Conservation (phyloP, 306 rosid genomes). For the Fragaria iinumae region DNA sequence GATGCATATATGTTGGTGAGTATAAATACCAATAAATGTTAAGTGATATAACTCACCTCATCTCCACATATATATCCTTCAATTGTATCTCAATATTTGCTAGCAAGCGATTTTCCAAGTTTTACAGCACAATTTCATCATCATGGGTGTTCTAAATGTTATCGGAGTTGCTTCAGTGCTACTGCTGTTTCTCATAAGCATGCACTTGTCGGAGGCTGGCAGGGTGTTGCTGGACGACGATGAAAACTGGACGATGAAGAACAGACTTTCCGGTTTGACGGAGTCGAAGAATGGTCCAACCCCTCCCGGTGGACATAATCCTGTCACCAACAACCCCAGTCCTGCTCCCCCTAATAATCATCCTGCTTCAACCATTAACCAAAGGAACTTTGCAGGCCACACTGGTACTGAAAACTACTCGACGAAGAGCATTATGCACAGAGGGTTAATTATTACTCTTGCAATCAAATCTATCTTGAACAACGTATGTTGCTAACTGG, state of each 20-base stretch:
- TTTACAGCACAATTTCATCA: neutral
- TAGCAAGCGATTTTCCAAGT: neutral
- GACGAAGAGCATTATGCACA: neutral
- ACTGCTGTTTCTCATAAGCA: neutral
- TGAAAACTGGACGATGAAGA: neutral
- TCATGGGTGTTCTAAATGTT: neutral
- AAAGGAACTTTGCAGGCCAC: constrained; percentile 10
- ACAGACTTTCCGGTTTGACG: neutral
- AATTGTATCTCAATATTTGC: neutral
- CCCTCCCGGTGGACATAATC: neutral
- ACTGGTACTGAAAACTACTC: neutral
- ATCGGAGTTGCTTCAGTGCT: neutral
- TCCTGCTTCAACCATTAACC: neutral
- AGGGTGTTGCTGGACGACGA: neutral
- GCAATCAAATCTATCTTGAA: neutral
- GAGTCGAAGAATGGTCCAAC: neutral
- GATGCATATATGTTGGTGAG: neutral
- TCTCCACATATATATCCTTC: neutral
- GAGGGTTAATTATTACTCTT: neutral
- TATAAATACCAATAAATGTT: neutral
- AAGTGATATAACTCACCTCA: neutral
- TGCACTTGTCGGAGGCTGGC: neutral
- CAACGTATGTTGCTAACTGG: neutral
- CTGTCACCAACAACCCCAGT: neutral
- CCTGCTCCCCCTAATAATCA: neutral